phyloP scores from a whole-genome alignment of 257 asterid genomes.

The Solanum virginianum region DNA sequence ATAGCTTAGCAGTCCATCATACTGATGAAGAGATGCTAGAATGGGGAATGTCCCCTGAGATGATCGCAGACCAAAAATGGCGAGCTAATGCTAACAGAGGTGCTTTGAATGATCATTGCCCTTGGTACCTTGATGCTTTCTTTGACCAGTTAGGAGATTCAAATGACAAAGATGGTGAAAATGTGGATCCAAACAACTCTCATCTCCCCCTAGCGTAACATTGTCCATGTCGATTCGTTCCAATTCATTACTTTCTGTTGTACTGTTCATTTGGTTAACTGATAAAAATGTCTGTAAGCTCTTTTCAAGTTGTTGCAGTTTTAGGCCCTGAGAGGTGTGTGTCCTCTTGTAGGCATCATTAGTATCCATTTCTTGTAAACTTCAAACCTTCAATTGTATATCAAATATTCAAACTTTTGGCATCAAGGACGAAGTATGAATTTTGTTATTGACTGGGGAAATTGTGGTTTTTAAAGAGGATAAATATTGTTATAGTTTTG shows the following conservation, averaged over 20 bases:
- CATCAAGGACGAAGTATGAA: background rate
- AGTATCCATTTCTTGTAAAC: background rate
- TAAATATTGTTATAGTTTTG: background rate
- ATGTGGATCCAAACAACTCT: background rate
- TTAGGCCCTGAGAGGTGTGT: background rate
- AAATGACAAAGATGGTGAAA: slow-evolving; percentile 13
- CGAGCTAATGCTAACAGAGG: slow-evolving; percentile 20
- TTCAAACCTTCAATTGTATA: background rate
- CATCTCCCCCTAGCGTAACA: background rate
- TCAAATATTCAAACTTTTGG: background rate
- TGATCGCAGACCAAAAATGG: slow-evolving; percentile 31
- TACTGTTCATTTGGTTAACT: background rate
- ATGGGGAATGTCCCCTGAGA: slow-evolving; percentile 34
- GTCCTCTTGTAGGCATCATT: background rate
- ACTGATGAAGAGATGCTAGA: slow-evolving; percentile 24
- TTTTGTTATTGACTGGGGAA: background rate
- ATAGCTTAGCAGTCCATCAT: slow-evolving; percentile 33
- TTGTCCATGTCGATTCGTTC: background rate
- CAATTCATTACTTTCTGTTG: background rate
- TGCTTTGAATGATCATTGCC: slow-evolving; percentile 20
- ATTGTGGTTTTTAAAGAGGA: background rate
- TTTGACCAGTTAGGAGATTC: slow-evolving; percentile 18
- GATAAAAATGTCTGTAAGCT: background rate
- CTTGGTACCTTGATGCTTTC: slow-evolving; percentile 21
- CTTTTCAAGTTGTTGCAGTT: background rate